A percentile compares a stretch with the other conserved stretches of the same genome.
Conservation (phyloP, 768 basidiomycete genomes). For the Podaxis pistillaris region DNA sequence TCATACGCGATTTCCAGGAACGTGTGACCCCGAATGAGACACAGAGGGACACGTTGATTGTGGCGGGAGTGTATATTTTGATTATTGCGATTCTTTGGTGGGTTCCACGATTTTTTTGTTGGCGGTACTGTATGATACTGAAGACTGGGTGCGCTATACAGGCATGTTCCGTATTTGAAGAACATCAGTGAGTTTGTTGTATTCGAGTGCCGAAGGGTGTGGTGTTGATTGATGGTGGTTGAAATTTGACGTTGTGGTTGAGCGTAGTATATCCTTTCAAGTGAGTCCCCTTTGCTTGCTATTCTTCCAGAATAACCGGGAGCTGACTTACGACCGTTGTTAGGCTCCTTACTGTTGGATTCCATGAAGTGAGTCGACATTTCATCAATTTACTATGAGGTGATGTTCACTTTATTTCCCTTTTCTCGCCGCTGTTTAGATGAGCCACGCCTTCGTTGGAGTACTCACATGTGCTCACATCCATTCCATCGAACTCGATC, state of each 20-base stretch:
- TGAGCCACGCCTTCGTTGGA: conserved; percentile 84
- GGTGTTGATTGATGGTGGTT: neutral
- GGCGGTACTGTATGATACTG: conserved; percentile 7
- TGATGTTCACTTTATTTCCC: conserved; percentile 2
- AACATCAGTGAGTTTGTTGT: conserved; percentile 59
- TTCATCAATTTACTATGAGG: neutral
- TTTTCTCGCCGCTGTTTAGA: conserved; percentile 38
- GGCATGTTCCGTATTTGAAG: conserved; percentile 78
- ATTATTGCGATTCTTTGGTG: conserved; percentile 81
- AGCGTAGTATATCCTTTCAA: conserved; percentile 85
- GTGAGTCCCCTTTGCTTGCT: conserved; percentile 41
- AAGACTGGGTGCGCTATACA: conserved; percentile 22
- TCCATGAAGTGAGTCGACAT: conserved; percentile 65
- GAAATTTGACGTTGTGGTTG: neutral
- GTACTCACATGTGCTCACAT: conserved; percentile 84
- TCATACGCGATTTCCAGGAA: conserved; percentile 38
- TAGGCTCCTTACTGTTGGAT: conserved; percentile 82
- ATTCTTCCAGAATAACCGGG: neutral
- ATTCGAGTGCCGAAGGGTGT: neutral
- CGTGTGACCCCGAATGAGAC: conserved; percentile 65
- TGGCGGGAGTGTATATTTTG: conserved; percentile 73
- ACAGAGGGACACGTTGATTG: conserved; percentile 74
- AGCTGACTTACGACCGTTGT: neutral
- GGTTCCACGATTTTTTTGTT: conserved; percentile 19
- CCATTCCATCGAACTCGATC: conserved; percentile 83